These are phyloP conservation scores for Heliocybe sulcata DNA, from an alignment of 1,284 basidiomycete species.

Conservation along the genomic window DNA sequence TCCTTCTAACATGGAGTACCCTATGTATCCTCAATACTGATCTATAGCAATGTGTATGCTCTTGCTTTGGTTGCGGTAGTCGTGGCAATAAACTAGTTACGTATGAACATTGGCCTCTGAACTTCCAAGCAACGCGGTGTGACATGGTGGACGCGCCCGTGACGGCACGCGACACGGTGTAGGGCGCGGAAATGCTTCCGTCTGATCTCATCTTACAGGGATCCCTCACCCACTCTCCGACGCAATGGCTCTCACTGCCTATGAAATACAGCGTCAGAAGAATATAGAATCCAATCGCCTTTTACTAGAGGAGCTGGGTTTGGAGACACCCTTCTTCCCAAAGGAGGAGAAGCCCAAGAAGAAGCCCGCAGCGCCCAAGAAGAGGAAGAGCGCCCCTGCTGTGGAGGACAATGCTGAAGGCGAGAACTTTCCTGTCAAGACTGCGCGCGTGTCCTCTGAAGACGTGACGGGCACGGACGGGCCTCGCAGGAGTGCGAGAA, in stretches of 20 bases:
- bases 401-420: constrained; percentile 3
- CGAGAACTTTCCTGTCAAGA: constrained; percentile 2
- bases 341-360: neutral
- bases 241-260: constrained; percentile 17
- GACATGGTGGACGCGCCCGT: neutral
- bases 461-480: constrained; percentile 11
- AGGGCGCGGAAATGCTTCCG: neutral
- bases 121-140: too few relatives aligned
- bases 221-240: neutral
- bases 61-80: too few relatives aligned
- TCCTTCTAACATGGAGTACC: neutral
- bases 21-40: neutral
- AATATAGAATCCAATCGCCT: constrained; percentile 46
- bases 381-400: constrained; percentile 9
- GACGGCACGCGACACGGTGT: neutral
- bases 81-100: too few relatives aligned
- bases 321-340: constrained; percentile 19
- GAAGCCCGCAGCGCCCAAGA: constrained; percentile 10
- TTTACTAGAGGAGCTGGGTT: constrained; percentile 33
- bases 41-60: too few relatives aligned
- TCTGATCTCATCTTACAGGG: neutral
- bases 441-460: constrained; percentile 1
- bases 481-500: constrained; percentile 57
- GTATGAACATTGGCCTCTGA: too few relatives aligned
- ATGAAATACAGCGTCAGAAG: constrained; percentile 36